Evolutionary conservation across 1,139 yeast species (phyloP), one percentile per base, ranked within the genome.

Genomic region (Pneumocystis carinii): DNA sequence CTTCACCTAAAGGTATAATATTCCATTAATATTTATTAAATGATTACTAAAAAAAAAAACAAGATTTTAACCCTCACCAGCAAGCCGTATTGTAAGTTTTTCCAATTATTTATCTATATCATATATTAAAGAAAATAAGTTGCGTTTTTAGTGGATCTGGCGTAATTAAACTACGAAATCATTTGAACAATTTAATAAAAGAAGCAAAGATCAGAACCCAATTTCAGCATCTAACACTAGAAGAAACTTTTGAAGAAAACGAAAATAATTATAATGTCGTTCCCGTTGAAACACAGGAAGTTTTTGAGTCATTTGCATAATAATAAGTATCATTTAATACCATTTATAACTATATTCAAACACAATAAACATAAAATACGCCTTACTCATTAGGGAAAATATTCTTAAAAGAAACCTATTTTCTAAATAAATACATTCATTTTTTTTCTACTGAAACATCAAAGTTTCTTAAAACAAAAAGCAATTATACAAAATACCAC

Each of bases 91-190:
- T 92, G 66, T 65, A 59, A 56, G 67, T 62, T 24, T 61, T 38
- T 3, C 4, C 36, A 15, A 17, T n/a, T 32, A 19, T 19, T 36
- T 27, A 19, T n/a, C n/a, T 36, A 55, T n/a, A 29, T 32, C n/a
- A 15, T 19, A 42, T 48, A 48, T 24, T 48, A 36, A 62, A 55
- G 14, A 39, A 55, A 12, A 59, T 32, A 2, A 35, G 62, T 71
- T 92, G 98, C 75, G 98, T 92, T 10, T 92, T 90, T 71, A 86
- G 95, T 53, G 97, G 97, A 0, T 83, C 81, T 67, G 97, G 97
- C 3, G 97, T 92, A 19, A 81, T 77, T 63, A 82, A 81, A 66
- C 78, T 89, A 67, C 81, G 95, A 66, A 82, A 81, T 61, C 84
- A 84, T 70, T 77, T 88, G 61, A 79, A 78, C 71, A 71, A 73